Percentiles rank a stretch among this genome's conserved stretches.
Conservation (phyloP, 1,139 yeast species). For the Pichia sp. region DNA sequence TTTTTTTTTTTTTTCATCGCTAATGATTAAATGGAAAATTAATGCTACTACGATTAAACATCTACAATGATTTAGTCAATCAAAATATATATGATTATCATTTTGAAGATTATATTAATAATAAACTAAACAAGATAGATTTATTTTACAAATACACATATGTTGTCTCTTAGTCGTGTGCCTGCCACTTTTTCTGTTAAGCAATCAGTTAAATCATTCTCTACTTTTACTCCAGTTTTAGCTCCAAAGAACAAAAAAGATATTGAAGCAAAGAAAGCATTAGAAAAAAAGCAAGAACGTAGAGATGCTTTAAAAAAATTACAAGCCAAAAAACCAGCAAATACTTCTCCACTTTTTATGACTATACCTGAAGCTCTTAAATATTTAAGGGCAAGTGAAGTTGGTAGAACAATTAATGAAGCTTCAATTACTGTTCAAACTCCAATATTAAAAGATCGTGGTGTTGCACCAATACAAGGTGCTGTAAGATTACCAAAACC, state of each 20-base stretch:
- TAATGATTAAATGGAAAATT: no score
- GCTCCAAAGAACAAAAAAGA: slow-evolving; percentile 25
- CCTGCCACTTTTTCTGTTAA: neutral
- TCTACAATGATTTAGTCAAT: no score
- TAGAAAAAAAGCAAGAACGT: slow-evolving; percentile 22
- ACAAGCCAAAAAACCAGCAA: slow-evolving; percentile 43
- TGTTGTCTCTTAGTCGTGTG: slow-evolving; percentile 3
- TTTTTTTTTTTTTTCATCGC: no score
- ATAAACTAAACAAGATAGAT: no score
- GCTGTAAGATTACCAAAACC: slow-evolving; percentile 74
- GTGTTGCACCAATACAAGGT: slow-evolving; percentile 71
- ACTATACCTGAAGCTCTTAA: slow-evolving; percentile 67
- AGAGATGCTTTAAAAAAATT: slow-evolving; percentile 31
- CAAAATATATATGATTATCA: no score
- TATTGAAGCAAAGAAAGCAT: slow-evolving; percentile 22
- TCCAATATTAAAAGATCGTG: slow-evolving; percentile 69
- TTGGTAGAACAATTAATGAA: slow-evolving; percentile 66
- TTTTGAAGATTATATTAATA: no score
- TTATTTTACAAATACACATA: neutral
- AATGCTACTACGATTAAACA: no score
- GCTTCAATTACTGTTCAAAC: slow-evolving; percentile 66
- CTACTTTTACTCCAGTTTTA: neutral
- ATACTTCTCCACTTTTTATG: slow-evolving; percentile 58
- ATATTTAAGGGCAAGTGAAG: slow-evolving; percentile 82
- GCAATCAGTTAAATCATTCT: slow-evolving; percentile 7